These are phyloP conservation scores for Fusarium beomiforme DNA, from an alignment of 2,329 filamentous ascomycete genomes.

Conservation along the genomic window DNA sequence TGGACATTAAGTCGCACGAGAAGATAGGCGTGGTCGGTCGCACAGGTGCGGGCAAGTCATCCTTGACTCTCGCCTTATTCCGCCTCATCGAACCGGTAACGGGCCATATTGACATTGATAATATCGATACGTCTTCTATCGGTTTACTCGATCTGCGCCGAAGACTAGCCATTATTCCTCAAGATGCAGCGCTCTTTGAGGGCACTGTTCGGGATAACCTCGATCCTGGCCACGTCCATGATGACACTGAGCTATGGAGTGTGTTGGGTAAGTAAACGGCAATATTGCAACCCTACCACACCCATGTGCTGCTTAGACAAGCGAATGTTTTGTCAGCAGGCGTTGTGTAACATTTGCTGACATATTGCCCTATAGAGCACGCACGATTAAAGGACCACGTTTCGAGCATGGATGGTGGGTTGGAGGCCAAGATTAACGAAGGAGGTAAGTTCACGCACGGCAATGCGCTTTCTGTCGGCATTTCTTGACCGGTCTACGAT, in stretches of 20 bases:
- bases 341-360: conserved; percentile 36
- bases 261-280: conserved; percentile 75
- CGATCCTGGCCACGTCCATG: conserved; percentile 92
- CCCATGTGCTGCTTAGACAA: conserved; percentile 1
- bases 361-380: conserved; percentile 70
- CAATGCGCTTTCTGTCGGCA: conserved; percentile 40
- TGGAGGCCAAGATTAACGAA: conserved; percentile 93
- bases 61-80: conserved; percentile 91
- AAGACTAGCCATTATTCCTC: conserved; percentile 94
- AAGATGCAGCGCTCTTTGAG: conserved; percentile 96
- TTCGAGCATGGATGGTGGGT: conserved; percentile 82
- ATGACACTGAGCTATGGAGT: conserved; percentile 97
- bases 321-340: conserved; percentile 22
- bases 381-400: conserved; percentile 94
- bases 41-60: conserved; percentile 96
- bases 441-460: conserved; percentile 72
- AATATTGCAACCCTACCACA: conserved; percentile 24
- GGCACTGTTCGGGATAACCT: conserved; percentile 94
- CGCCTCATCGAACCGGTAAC: conserved; percentile 89
- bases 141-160: conserved; percentile 89
- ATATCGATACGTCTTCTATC: conserved; percentile 88
- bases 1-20: conserved; percentile 94
- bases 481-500: conserved; percentile 29
- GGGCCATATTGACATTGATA: conserved; percentile 89
- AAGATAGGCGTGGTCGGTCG: conserved; percentile 98